Base-by-base conservation (phyloP, 805 yeast species). In the Lipomyces chichibuensis region DNA sequence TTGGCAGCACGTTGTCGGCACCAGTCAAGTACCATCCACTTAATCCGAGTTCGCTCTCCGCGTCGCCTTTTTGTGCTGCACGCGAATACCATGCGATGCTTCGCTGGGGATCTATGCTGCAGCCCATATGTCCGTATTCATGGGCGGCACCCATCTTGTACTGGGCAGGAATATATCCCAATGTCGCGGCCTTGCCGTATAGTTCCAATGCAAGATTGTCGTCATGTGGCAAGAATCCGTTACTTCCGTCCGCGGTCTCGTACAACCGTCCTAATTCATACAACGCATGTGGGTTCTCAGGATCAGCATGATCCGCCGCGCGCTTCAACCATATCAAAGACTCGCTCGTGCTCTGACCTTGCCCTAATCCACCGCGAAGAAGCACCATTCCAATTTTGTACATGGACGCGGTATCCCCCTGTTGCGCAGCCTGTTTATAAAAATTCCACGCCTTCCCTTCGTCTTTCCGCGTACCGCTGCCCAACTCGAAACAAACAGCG, bases 21-120 rank as follows among this genome's bases (percentile, higher is more conserved):
- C 95, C 95, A 0, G 94, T 88, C 64, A 90, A 81, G 74, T 88
- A 89, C 95, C 95, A 90, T 20, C 92, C 92, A 66, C 89, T 85
- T 46, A 90, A 77, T 0, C 91, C 91, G 75, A 90, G 80, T 75
- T 89, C 89, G 2, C 91, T 88, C 73, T 87, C 85, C 0, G 88
- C 82, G 72, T 88, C 88, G 17, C 88, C 71, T 66, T 83, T 80
- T 55, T 81, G 83, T 58, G 92, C 91, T 2, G 91, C 88, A 63
- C 85, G 81, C 9, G 88, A 80, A 76, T 89, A 90, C 93, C 94
- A 90, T 14, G 89, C 89, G 59, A 90, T 82, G 8, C 90, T 85
- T 69, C 84, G 83, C 63, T 82, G 80, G 4, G 90, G 83, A 70
- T 87, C 86, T 0, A 85, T 80, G 2, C 79, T 74, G 62, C 87